Evolutionary conservation across 345 rosid genomes (phyloP).

Genomic region (Aquilaria yunnanensis): DNA sequence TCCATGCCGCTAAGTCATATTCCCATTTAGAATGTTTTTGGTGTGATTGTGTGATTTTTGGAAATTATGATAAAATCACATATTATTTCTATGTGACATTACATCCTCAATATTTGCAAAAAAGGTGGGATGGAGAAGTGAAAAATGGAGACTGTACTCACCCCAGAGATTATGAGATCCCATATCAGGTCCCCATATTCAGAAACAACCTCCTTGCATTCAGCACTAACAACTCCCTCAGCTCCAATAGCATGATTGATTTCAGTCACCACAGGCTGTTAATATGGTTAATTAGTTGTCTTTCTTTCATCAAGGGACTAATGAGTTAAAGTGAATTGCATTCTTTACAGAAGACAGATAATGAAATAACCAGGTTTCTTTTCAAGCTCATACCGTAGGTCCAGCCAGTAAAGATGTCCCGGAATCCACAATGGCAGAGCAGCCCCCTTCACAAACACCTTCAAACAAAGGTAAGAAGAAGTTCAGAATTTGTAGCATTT

Average conservation of each 20-base stretch:
- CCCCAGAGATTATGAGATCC: slow-evolving; percentile 69
- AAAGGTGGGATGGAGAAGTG: too few species aligned
- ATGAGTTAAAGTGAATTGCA: not conserved
- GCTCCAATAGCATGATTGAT: slow-evolving; percentile 81
- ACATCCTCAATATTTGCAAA: too few species aligned
- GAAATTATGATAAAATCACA: too few species aligned
- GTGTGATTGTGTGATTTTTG: too few species aligned
- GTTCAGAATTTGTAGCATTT: not conserved
- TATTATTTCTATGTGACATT: too few species aligned
- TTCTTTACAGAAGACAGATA: not conserved
- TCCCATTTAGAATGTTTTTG: too few species aligned
- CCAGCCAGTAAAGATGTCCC: slow-evolving; percentile 83
- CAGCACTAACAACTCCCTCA: slow-evolving; percentile 53
- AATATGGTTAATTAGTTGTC: slow-evolving; percentile 3
- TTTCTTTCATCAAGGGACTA: not conserved
- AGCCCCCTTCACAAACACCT: slow-evolving; percentile 55
- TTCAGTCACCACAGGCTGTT: slow-evolving; percentile 59
- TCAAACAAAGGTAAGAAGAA: not conserved
- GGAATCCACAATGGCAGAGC: slow-evolving; percentile 73
- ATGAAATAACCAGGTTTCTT: not conserved
- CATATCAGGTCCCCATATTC: slow-evolving; percentile 71
- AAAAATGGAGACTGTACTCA: slow-evolving; percentile 14
- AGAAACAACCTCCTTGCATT: slow-evolving; percentile 63
- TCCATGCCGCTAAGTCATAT: too few species aligned
- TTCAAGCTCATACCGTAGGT: slow-evolving; percentile 46